Conservation (phyloP, 1,284 basidiomycete species). For the Ustilago hordei region DNA sequence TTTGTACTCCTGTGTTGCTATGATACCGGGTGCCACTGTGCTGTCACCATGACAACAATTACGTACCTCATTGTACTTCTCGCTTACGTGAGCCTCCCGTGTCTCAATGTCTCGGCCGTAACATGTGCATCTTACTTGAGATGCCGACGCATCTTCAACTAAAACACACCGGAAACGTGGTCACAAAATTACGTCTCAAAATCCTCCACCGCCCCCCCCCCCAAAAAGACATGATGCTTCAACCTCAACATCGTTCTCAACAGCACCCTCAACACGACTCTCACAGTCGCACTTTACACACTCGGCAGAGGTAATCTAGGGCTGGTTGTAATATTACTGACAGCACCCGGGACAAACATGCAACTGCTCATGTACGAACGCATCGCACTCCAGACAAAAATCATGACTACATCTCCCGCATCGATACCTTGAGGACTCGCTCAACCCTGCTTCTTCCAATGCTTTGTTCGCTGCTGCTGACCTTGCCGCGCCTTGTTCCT, state of each 20-base stretch:
- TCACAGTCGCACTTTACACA: not conserved
- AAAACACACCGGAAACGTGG: no score
- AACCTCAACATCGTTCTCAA: not conserved
- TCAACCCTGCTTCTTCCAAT: constrained; percentile 43
- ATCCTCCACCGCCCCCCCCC: no score
- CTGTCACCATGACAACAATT: no score
- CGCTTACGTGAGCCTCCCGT: no score
- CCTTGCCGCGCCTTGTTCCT: constrained; percentile 9
- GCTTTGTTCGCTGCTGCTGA: constrained; percentile 24
- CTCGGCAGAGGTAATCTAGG: not conserved
- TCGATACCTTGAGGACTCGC: constrained; percentile 57
- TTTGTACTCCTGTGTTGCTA: no score
- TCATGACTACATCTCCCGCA: constrained; percentile 57
- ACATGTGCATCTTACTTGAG: no score
- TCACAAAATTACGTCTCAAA: no score
- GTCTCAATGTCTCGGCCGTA: no score
- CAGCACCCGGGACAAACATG: constrained; percentile 67
- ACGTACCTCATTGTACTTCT: no score
- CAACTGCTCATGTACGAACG: constrained; percentile 64
- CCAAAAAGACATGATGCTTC: no score
- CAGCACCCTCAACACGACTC: not conserved
- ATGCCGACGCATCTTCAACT: no score
- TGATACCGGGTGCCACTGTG: no score
- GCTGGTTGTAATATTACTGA: constrained; percentile 7
- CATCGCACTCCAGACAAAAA: constrained; percentile 69